Base-by-base conservation (phyloP, 768 basidiomycete species). In the Tylopilus felleus region DNA sequence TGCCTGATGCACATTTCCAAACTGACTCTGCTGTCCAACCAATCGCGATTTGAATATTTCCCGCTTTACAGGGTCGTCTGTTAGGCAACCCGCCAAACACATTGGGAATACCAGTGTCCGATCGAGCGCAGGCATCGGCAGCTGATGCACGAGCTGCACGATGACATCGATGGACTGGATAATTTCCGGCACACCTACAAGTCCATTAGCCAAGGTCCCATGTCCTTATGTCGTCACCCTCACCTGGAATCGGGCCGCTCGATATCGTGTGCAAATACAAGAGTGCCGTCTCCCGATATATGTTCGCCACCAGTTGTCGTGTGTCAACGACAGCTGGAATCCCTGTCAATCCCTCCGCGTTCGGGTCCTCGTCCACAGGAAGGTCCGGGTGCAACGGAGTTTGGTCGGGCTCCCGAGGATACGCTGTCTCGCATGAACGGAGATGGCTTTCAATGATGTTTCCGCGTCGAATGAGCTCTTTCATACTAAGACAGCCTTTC, bases 401-500 rank as follows among this genome's bases (percentile, higher is more conserved):
- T 45, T 76, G 75, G 41, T 68, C 70, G 47, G 64, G 58, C 51
- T 68, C 65, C 22, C 63, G 57, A 9, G 67, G 64, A 33, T 55
- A 61, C 48, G 70, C 67, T 22, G 71, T 58, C 19, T 74, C 69
- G 49, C 65, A 71, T 47, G 77, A 75, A 25, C 77, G 76, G 43
- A 91, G 76, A 53, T 79, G 78, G 60, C 80, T 80, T 72, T 92
- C 88, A 59, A 92, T 84, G 40, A 73, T 74, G 55, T 84, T 82
- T 47, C 86, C 89, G n/a, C 85, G 80, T 36, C 81, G 77, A 53
- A 92, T 78, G 31, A 93, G 79, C 60, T 90, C 88, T 54, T 85
- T 81, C 68, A 81, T 78, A 69, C 88, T 90, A 55, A 93, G 74
- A 33, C 80, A 79, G 41, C 84, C 84, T 53, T 83, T 83, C 48